These are phyloP conservation scores for Gracilaria domingensis DNA, from an alignment of 23 red algal species.

Conservation along the genomic window DNA sequence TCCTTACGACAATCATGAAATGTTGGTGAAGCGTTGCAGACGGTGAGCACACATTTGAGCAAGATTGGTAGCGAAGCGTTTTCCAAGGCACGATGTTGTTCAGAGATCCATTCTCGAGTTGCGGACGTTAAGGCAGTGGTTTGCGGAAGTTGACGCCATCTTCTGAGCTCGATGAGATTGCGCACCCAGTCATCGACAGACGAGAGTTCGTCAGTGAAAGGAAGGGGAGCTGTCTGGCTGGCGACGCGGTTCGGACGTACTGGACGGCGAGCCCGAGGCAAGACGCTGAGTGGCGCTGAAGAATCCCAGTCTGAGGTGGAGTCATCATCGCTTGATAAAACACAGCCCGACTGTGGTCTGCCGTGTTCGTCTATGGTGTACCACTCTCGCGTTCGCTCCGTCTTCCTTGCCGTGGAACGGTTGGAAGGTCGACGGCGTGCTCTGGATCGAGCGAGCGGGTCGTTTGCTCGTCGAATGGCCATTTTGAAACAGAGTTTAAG, in stretches of 20 bases:
- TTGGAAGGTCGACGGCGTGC: background rate
- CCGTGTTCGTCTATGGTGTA: background rate
- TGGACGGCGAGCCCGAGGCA: background rate
- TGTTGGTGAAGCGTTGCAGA: conserved; percentile 14
- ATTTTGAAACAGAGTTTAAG: too few species aligned
- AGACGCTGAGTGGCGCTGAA: background rate
- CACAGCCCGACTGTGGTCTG: background rate
- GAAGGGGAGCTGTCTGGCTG: background rate
- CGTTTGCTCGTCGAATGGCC: background rate
- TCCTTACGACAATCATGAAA: conserved; percentile 28
- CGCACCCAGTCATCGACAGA: conserved; percentile 20
- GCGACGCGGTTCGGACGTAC: background rate
- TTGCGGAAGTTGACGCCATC: background rate
- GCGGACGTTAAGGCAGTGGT: conserved; percentile 1
- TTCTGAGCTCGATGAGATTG: conserved; percentile 52
- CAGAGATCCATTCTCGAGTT: conserved; percentile 34
- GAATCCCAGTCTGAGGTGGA: conserved; percentile 16
- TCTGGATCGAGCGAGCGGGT: background rate
- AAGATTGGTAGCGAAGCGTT: conserved; percentile 9
- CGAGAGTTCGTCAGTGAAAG: background rate
- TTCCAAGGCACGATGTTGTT: conserved; percentile 65
- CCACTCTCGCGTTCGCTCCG: background rate
- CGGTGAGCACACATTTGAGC: conserved; percentile 45
- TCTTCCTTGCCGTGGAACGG: background rate
- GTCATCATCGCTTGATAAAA: background rate